Conservation (phyloP, 2,329 filamentous ascomycete genomes). For the Magnaporthiopsis incrustans region DNA sequence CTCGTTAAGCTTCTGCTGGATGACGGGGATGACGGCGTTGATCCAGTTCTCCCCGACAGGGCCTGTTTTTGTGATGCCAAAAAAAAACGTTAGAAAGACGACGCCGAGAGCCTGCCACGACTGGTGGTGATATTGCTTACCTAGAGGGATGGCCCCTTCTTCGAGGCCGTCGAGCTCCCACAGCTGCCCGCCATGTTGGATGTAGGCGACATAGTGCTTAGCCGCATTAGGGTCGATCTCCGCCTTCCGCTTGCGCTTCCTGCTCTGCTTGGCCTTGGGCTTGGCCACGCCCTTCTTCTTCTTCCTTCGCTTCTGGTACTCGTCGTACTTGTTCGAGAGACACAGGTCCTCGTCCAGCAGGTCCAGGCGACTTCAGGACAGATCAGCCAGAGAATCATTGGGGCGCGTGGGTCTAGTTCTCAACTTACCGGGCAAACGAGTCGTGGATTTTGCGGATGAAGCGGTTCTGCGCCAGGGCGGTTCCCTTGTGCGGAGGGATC, state of each 20-base stretch:
- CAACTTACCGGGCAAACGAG: slow-evolving; percentile 62
- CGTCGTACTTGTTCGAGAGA: slow-evolving; percentile 47
- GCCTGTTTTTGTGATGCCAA: neutral
- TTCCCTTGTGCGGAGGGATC: slow-evolving; percentile 64
- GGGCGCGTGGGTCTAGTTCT: too few relatives aligned
- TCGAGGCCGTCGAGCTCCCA: slow-evolving; percentile 90
- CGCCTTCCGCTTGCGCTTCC: slow-evolving; percentile 25
- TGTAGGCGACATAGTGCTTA: slow-evolving; percentile 86
- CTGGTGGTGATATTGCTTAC: slow-evolving; percentile 22
- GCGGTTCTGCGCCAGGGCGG: slow-evolving; percentile 63
- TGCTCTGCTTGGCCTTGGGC: slow-evolving; percentile 19
- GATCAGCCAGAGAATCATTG: neutral
- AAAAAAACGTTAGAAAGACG: neutral
- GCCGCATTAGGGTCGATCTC: slow-evolving; percentile 47
- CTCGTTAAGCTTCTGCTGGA: slow-evolving; percentile 4
- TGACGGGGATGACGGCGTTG: slow-evolving; percentile 8
- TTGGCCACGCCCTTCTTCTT: slow-evolving; percentile 20
- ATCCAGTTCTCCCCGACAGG: slow-evolving; percentile 4
- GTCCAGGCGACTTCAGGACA: slow-evolving; percentile 55
- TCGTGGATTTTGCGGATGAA: slow-evolving; percentile 82
- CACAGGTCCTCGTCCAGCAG: slow-evolving; percentile 63
- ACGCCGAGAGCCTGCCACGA: neutral
- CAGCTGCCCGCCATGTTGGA: slow-evolving; percentile 64
- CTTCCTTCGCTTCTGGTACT: slow-evolving; percentile 10
- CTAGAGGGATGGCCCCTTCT: slow-evolving; percentile 58